These are phyloP conservation scores for Eucalyptus curtisii DNA, from an alignment of 345 rosid genomes.

Conservation along the genomic window DNA sequence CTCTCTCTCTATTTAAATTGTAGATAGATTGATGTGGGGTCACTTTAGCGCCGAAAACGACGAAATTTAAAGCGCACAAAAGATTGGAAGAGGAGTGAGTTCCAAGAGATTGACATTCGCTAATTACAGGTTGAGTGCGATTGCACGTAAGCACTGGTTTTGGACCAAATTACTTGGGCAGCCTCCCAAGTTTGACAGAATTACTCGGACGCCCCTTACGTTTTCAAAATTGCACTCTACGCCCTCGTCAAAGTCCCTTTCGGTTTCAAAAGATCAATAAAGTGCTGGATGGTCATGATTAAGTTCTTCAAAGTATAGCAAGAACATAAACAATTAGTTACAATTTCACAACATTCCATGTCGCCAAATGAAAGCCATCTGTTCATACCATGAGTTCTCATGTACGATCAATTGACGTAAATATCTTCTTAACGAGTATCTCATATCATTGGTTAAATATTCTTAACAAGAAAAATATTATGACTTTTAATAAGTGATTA, in stretches of 20 bases:
- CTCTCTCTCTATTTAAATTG: background rate
- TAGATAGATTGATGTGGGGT: background rate
- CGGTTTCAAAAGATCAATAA: background rate
- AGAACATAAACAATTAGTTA: background rate
- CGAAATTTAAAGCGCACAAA: background rate
- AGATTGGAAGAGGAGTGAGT: background rate
- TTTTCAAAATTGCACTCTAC: background rate
- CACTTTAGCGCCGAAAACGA: background rate
- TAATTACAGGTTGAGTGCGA: background rate
- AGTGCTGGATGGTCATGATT: background rate
- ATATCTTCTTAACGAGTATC: fast-evolving
- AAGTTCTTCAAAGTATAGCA: background rate
- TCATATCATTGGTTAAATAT: fast-evolving
- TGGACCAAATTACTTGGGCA: background rate
- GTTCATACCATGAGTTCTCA: background rate
- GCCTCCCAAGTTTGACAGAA: background rate
- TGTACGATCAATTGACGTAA: too few species aligned
- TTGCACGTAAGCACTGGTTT: background rate
- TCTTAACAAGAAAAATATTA: background rate
- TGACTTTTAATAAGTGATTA: background rate
- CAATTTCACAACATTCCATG: background rate
- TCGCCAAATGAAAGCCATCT: background rate
- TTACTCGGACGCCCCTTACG: background rate
- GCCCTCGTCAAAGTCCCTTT: background rate
- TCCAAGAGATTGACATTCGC: background rate